Evolutionary conservation across 441 rosid genomes (phyloP).

Genomic region (Lepidium campestre): DNA sequence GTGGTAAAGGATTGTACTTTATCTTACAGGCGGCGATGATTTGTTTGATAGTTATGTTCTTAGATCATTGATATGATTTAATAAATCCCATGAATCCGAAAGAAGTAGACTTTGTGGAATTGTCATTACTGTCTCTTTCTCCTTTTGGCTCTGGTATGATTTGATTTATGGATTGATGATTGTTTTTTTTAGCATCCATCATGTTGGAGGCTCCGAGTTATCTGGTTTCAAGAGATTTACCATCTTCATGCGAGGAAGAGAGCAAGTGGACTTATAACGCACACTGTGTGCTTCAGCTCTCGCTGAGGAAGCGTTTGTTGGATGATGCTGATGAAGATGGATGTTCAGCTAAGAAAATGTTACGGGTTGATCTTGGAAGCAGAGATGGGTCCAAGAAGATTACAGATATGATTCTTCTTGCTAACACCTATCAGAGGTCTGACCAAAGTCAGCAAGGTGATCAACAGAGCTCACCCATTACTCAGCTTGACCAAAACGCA

Average conservation of each 20-base stretch:
- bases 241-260: constrained; percentile 41
- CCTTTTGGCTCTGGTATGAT: not conserved
- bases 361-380: not conserved
- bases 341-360: not conserved
- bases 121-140: not conserved
- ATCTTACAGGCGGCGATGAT: not conserved
- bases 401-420: not conserved
- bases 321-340: constrained; percentile 31
- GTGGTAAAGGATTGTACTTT: constrained; percentile 1
- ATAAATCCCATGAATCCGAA: not conserved
- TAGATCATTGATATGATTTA: not conserved
- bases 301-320: constrained; percentile 27
- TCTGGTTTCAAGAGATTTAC: constrained; percentile 38
- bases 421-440: constrained; percentile 18
- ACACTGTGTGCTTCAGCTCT: constrained; percentile 31
- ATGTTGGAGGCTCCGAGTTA: constrained; percentile 53
- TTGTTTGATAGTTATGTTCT: not conserved
- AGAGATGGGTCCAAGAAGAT: not conserved
- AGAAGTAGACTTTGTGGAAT: not conserved
- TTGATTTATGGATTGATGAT: not conserved
- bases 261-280: constrained; percentile 41
- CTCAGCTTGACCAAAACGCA: constrained; percentile 18
- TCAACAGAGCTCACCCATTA: not conserved
- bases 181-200: constrained; percentile 2
- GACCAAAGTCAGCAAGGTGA: constrained; percentile 18